Conservation (phyloP, 177 flowering plant species). For the Vitis hybrid region DNA sequence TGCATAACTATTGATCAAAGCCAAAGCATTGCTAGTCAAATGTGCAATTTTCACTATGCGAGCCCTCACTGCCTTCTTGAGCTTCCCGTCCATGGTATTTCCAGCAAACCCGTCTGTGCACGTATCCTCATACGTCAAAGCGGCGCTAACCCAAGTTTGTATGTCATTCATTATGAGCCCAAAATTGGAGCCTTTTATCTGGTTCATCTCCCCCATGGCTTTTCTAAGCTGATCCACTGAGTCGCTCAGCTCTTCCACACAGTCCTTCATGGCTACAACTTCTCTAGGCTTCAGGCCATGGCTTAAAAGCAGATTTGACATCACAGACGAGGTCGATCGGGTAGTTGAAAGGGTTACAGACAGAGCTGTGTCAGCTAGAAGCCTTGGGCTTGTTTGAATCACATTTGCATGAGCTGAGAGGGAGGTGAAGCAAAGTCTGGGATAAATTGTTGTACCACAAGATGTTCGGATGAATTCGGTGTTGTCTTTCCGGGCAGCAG, state of each 20-base stretch:
- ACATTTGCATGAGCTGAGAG: constrained; percentile 34
- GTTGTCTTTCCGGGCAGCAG: constrained; percentile 4
- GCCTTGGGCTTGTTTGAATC: constrained; percentile 37
- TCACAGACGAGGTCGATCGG: constrained; percentile 26
- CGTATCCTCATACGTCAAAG: constrained; percentile 49
- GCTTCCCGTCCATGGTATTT: constrained; percentile 26
- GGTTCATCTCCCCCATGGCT: constrained; percentile 42
- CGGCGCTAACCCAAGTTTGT: constrained; percentile 69
- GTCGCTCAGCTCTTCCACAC: constrained; percentile 47
- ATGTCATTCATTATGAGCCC: constrained; percentile 30
- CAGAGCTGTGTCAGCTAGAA: constrained; percentile 43
- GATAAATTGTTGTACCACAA: constrained; percentile 45
- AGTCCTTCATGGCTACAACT: constrained; percentile 43
- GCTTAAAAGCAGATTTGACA: constrained; percentile 24
- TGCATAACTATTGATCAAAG: constrained; percentile 37
- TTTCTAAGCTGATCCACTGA: constrained; percentile 34
- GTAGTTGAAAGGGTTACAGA: constrained; percentile 33
- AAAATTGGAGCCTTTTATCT: constrained; percentile 19
- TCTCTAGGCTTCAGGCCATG: constrained; percentile 36
- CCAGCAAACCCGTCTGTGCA: constrained; percentile 49
- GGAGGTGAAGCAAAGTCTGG: constrained; percentile 42
- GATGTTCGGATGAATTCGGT: constrained; percentile 43
- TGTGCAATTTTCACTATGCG: constrained; percentile 34
- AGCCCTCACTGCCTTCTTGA: constrained; percentile 28
- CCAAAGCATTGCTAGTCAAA: constrained; percentile 57